Evolutionary conservation across 1,284 basidiomycete genomes (phyloP).

Genomic region (Apiotrichum porosum): DNA sequence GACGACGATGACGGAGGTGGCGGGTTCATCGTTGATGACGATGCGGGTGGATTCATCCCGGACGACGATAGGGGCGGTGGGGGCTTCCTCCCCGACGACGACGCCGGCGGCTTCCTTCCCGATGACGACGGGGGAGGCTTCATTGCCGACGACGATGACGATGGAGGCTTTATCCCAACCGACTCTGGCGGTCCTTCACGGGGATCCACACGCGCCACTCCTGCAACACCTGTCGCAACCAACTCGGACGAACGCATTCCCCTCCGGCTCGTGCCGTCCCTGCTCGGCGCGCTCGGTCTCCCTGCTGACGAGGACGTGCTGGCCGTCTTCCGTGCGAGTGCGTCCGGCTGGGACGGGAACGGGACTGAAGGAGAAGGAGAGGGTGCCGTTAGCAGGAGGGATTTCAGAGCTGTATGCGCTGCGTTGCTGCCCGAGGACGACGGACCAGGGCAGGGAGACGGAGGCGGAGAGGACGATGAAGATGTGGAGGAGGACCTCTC

Average conservation of each 20-base stretch:
- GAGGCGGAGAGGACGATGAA: slow-evolving; percentile 14
- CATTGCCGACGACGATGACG: slow-evolving; percentile 16
- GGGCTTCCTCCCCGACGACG: slow-evolving; percentile 20
- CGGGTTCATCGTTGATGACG: slow-evolving; percentile 21
- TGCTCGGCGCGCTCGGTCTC: slow-evolving; percentile 36
- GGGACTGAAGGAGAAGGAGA: slow-evolving; percentile 3
- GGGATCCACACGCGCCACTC: slow-evolving; percentile 5
- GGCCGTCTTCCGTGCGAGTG: slow-evolving; percentile 39
- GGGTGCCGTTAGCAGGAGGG: slow-evolving; percentile 26
- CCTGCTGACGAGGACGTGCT: slow-evolving; percentile 47
- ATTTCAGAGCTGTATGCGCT: slow-evolving; percentile 43
- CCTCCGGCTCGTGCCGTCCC: slow-evolving; percentile 30
- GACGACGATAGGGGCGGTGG: slow-evolving; percentile 15
- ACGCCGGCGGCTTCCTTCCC: slow-evolving; percentile 22
- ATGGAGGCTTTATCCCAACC: slow-evolving; percentile 23
- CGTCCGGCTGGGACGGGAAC: slow-evolving; percentile 38
- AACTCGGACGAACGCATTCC: slow-evolving; percentile 19
- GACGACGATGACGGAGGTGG: slow-evolving; percentile 12
- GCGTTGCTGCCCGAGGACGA: slow-evolving; percentile 33
- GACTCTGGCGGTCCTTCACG: no score
- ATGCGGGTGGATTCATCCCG: slow-evolving; percentile 21
- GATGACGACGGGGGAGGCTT: slow-evolving; percentile 19
- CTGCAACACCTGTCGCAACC: background rate
- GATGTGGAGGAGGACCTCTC: slow-evolving; percentile 11
- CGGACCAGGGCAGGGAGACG: slow-evolving; percentile 22